phyloP scores from a whole-genome alignment of 208 protist genomes.

The Phytomonas sp. region DNA sequence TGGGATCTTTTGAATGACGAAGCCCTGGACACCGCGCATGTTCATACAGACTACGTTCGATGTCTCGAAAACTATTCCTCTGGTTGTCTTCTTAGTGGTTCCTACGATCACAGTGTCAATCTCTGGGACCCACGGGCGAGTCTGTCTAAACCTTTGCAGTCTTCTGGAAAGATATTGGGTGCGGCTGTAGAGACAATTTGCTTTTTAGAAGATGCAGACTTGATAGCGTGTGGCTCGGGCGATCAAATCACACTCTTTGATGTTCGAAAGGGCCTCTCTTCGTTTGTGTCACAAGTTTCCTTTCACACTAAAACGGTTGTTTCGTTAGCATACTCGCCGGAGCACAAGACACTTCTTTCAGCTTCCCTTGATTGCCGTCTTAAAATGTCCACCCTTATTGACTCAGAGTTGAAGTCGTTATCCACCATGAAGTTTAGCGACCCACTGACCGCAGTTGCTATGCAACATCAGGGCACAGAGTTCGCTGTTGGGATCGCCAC shows the following conservation, averaged over 20 bases:
- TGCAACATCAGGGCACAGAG: constrained; percentile 60
- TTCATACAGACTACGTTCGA: constrained; percentile 84
- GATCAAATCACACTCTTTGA: constrained; percentile 68
- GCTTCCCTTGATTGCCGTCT: constrained; percentile 72
- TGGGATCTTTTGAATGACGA: constrained; percentile 72
- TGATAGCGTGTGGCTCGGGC: constrained; percentile 38
- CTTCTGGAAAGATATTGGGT: constrained; percentile 18
- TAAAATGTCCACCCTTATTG: constrained; percentile 64
- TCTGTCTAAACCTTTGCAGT: constrained; percentile 40
- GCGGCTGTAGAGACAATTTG: constrained; percentile 58
- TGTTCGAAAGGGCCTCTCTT: constrained; percentile 44
- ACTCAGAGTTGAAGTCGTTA: constrained; percentile 35
- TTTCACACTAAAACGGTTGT: constrained; percentile 80
- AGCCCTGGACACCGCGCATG: constrained; percentile 32
- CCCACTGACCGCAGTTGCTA: constrained; percentile 46
- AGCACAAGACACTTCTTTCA: constrained; percentile 55
- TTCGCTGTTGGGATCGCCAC: constrained; percentile 60
- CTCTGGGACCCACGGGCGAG: constrained; percentile 75
- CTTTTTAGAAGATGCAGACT: constrained; percentile 22
- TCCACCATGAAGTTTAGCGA: constrained; percentile 55
- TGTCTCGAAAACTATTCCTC: constrained; percentile 45
- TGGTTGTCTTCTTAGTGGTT: constrained; percentile 71
- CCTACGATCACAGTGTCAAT: constrained; percentile 76
- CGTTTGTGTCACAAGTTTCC: constrained; percentile 37
- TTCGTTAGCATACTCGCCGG: constrained; percentile 46